Evolutionary conservation across 2,329 filamentous ascomycete species (phyloP).

Genomic region (Didymella arachidicola): DNA sequence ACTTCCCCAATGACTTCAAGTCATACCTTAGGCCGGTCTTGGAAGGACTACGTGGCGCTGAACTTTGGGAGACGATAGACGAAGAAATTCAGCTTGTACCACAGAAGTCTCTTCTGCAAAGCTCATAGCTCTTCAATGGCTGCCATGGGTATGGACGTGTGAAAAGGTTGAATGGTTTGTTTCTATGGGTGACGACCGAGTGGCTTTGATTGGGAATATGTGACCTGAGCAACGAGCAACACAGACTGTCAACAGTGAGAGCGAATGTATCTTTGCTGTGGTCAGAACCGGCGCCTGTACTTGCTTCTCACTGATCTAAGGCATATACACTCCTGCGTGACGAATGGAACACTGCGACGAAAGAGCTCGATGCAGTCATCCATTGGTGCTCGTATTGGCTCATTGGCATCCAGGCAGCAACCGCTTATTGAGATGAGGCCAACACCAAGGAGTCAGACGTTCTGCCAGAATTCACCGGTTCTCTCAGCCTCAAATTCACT

Average conservation of each 20-base stretch:
- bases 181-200: no score
- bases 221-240: no score
- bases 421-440: neutral
- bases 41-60: neutral
- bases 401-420: conserved; percentile 11
- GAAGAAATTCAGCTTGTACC: no score
- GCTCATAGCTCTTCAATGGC: no score
- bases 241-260: neutral
- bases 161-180: no score
- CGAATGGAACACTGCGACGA: neutral
- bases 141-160: no score
- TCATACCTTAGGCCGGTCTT: neutral
- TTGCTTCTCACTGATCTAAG: neutral
- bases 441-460: conserved; percentile 9
- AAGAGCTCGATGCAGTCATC: neutral
- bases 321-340: neutral
- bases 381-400: neutral
- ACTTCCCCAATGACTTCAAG: neutral
- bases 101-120: no score
- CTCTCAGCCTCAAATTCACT: neutral
- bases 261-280: neutral
- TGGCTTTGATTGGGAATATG: no score
- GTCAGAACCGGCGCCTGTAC: neutral
- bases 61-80: neutral
- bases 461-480: neutral